Evolutionary conservation across 208 protist genomes (phyloP).

Genomic region (Crithidia mellificae): DNA sequence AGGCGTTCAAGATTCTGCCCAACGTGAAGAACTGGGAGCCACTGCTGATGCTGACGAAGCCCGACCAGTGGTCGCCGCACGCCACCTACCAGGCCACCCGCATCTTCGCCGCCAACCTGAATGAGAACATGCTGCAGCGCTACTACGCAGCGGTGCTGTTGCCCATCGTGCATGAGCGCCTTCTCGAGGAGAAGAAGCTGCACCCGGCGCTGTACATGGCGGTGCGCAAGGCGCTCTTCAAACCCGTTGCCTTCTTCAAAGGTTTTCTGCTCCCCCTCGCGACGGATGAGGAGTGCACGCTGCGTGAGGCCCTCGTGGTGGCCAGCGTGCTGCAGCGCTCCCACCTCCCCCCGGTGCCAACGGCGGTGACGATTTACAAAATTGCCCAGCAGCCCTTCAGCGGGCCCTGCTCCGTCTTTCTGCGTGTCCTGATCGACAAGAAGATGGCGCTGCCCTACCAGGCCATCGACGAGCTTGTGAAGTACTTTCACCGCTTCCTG

Average conservation of each 20-base stretch:
- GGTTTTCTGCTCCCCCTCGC: slow-evolving; percentile 98
- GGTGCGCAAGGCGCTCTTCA: slow-evolving; percentile 98
- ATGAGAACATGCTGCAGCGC: slow-evolving; percentile 96
- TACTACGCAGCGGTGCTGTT: slow-evolving; percentile 98
- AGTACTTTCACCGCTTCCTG: slow-evolving; percentile 94
- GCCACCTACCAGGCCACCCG: slow-evolving; percentile 95
- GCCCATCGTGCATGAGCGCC: slow-evolving; percentile 90
- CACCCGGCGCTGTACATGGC: slow-evolving; percentile 99
- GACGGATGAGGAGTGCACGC: slow-evolving; percentile 92
- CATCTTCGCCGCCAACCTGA: slow-evolving; percentile 97
- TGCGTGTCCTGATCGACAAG: slow-evolving; percentile 97
- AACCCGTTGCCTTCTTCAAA: slow-evolving; percentile 99
- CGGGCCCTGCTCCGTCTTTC: slow-evolving; percentile 91
- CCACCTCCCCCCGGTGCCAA: slow-evolving; percentile 89
- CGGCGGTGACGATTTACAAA: slow-evolving; percentile 94
- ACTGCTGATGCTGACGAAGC: slow-evolving; percentile 96
- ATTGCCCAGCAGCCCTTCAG: slow-evolving; percentile 93
- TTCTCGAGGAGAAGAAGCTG: slow-evolving; percentile 89
- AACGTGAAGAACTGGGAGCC: slow-evolving; percentile 97
- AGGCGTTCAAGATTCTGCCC: slow-evolving; percentile 99
- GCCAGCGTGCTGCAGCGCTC: slow-evolving; percentile 92
- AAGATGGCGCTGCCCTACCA: slow-evolving; percentile 97
- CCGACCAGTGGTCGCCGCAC: slow-evolving; percentile 95
- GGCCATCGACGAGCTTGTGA: slow-evolving; percentile 95
- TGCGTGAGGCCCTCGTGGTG: slow-evolving; percentile 95